Conservation (phyloP, 306 rosid genomes). For the Castanopsis chinensis region DNA sequence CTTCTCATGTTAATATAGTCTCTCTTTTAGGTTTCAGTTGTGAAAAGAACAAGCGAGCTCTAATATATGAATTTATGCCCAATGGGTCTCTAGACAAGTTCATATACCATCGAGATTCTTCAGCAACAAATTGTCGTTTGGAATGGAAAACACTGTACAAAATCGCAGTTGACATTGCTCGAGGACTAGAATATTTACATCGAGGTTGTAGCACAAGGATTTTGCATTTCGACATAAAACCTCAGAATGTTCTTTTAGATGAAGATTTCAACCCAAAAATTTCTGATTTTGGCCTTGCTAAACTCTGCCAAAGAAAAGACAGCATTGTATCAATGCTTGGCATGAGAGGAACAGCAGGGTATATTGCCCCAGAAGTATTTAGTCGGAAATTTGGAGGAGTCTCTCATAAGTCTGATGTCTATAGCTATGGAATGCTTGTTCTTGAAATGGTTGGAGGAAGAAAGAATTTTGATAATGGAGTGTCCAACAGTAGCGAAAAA, state of each 20-base stretch:
- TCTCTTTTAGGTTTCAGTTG: neutral
- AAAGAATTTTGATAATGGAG: no score
- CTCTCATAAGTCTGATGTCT: neutral
- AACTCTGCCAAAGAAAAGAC: neutral
- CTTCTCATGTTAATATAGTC: neutral
- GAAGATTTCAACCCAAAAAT: neutral
- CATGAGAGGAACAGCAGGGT: neutral
- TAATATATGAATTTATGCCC: neutral
- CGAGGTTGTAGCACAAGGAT: conserved; percentile 2
- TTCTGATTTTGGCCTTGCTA: neutral
- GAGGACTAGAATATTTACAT: conserved; percentile 6
- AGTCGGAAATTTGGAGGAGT: neutral
- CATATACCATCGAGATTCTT: neutral
- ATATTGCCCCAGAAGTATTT: neutral
- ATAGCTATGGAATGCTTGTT: neutral
- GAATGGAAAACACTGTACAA: neutral
- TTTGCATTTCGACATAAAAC: conserved; percentile 8
- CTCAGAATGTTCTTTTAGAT: neutral
- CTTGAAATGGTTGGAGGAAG: neutral
- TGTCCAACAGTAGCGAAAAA: no score
- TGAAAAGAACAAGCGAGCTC: neutral
- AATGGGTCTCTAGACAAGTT: conserved; percentile 1
- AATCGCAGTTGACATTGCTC: neutral
- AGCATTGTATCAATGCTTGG: neutral
- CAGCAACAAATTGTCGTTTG: neutral